A percentile compares a stretch with the other conserved stretches of the same genome.
Conservation (phyloP, 768 basidiomycete genomes). For the Pulveroboletus sp. region DNA sequence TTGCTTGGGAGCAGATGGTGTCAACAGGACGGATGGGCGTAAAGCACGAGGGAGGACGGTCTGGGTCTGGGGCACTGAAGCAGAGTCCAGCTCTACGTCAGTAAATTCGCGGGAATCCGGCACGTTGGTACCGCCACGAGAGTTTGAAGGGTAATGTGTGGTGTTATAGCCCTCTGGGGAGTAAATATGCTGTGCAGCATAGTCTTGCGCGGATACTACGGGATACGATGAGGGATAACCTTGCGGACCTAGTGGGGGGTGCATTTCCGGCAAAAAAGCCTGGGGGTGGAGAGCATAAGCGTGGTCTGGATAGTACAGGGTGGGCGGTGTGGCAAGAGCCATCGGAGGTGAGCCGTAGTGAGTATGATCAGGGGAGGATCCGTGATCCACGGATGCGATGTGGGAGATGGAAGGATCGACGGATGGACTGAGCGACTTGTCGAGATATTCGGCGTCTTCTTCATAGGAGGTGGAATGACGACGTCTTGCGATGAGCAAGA, state of each 20-base stretch:
- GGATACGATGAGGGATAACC: slow-evolving; percentile 1
- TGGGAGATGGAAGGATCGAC: slow-evolving; percentile 11
- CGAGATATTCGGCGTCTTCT: slow-evolving; percentile 29
- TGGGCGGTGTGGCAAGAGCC: slow-evolving; percentile 10
- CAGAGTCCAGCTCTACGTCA: slow-evolving; percentile 7
- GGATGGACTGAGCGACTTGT: slow-evolving; percentile 13
- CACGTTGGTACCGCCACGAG: slow-evolving; percentile 3
- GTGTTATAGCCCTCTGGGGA: slow-evolving; percentile 18
- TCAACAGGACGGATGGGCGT: slow-evolving; percentile 12
- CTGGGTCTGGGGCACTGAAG: slow-evolving; percentile 1
- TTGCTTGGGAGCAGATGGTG: slow-evolving; percentile 2
- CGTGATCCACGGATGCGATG: slow-evolving; percentile 10
- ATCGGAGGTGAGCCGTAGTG: slow-evolving; percentile 23
- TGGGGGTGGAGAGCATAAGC: slow-evolving; percentile 12
- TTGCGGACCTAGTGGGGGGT: background rate
- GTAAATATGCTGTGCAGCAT: slow-evolving; percentile 24
- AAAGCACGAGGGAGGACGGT: slow-evolving; percentile 7
- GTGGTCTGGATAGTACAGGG: slow-evolving; percentile 23
- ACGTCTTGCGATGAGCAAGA: slow-evolving; percentile 28
- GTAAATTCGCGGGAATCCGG: slow-evolving; percentile 13
- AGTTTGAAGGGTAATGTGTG: slow-evolving; percentile 24
- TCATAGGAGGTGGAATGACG: slow-evolving; percentile 22
- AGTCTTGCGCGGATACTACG: slow-evolving; percentile 8
- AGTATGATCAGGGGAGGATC: slow-evolving; percentile 16
- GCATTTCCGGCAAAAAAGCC: slow-evolving; percentile 2